Base-by-base conservation (phyloP, 148 eudicot species). In the Chenopodium suecicum region DNA sequence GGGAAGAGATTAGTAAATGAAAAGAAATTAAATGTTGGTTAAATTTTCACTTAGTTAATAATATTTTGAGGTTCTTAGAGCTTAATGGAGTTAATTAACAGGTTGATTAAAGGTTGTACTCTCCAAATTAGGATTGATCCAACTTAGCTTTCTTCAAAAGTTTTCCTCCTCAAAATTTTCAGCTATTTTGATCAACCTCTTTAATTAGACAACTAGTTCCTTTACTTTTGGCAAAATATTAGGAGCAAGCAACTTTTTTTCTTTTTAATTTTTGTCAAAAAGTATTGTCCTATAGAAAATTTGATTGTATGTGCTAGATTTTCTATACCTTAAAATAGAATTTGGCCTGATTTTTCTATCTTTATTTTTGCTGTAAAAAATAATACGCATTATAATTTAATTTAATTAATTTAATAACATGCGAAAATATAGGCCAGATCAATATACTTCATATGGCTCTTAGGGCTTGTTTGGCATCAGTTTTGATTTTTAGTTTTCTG, bases 241-340 rank as follows among this genome's bases (percentile, higher is more conserved):
- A 48, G 77, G 62, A 41, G 7, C 16, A 31, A 69, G 9, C 1
- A 31, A 12, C 6, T 12, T 16, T 16, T 32, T 69, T 16, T 1
- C 5, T 20, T 70, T 37, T 5, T 6, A 41, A 41, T 41, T 41
- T 41, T 41, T 41, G 44, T 19, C 50, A 41, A 12, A 37, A 19
- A 22, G 22, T 70, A 37, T 70, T 17, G 50, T 37, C 87, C 87
- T 27, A 84, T 41, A 52, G 81, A 86, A 4, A 83, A 48, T 68
- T 74, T 44, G 66, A 47, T 37, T 78, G 27, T 7, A 29, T 20
- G 32, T 76, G 62, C 78, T 66, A 4, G 88, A 80, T 72, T 72
- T 72, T 22, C 16, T 72, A 62, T 62, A 20, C 2, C 75, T 10
- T 70, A 19, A 70, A 19, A 37, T 34, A 19, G 23, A 44, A 1